Base-by-base conservation (phyloP, 139 green algal species). In the Coccomyxa sp. region DNA sequence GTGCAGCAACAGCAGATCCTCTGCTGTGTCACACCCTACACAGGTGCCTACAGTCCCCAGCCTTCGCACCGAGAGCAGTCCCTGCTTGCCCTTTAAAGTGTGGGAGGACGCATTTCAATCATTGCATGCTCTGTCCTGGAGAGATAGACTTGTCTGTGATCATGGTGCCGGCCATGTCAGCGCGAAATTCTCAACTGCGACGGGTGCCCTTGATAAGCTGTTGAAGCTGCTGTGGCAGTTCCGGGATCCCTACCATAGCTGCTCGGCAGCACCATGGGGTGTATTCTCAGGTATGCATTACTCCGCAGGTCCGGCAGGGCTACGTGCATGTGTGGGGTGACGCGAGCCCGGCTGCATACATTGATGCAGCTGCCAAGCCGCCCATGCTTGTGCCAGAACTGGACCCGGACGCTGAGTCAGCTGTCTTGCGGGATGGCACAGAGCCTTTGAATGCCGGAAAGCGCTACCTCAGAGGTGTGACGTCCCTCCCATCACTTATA, bases 261-360 rank as follows among this genome's bases (percentile, higher is more conserved):
- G n/a, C n/a, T n/a, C n/a, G n/a, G n/a, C n/a, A n/a, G n/a, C n/a
- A n/a, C n/a, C n/a, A n/a, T n/a, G n/a, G n/a, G n/a, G n/a, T n/a
- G n/a, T n/a, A n/a, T n/a, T n/a, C n/a, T n/a, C n/a, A n/a, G n/a
- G n/a, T n/a, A n/a, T n/a, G n/a, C n/a, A n/a, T n/a, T n/a, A n/a
- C n/a, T 55, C 35, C 79, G 68, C 80, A 89, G 82, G 80, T 81
- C 37, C n/a, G 72, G 36, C 38, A 85, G n/a, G 83, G 83, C 14
- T 40, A 90, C 79, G 73, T 91, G 80, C 89, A 81, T 79, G 85
- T 89, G 68, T 91, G 82, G 81, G 76, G 80, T 7, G 79, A 88
- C 16, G 33, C 77, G 18, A 41, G 44, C 29, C 70, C 76, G 9
- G 50, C 8, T 3, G 39, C 58, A 10, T 16, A 39, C 39, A 35